Base-by-base conservation (phyloP, 345 rosid species). In the Salix caprea region DNA sequence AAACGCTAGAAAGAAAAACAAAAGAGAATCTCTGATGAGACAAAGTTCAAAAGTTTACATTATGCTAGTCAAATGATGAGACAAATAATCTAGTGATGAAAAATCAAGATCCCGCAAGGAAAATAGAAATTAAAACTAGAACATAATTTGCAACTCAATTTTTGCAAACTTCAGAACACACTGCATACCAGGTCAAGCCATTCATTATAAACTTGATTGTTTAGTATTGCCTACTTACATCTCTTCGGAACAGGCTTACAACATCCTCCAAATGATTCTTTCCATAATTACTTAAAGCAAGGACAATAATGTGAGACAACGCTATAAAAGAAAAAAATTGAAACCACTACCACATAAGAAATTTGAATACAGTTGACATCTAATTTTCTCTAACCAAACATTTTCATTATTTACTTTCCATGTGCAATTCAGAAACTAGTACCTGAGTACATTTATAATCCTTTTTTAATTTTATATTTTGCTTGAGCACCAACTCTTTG, bases 1-100 rank as follows among this genome's bases (percentile, higher is more conserved):
- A 40, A 86, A 85, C 76, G 99, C 99, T 95, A 85, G 58, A 66
- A 72, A 50, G 65, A 40, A 79, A 50, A 76, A 42, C 65, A 68
- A 64, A 23, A 62, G 26, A 46, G n/a, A 50, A 62, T n/a, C 18
- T 21, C 48, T n/a, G 4, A 69, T 67, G 36, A 67, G 70, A 70
- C 24, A 48, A n/a, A 18, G 32, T 15, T 46, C 32, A 62, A 70
- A 36, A 8, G 44, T 37, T 56, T 19, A 75, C 3, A 56, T 44
- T n/a, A 44, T 46, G 30, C 60, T 30, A 61, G 50, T 56, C 73
- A 16, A n/a, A 58, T 58, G 39, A 62, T 26, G 44, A 37, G 14
- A 7, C 32, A 65, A 71, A 62, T 19, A 64, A 1, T 58, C 1
- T n/a, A 2, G 23, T 52, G 60, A 52, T 52, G 23, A 52, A 52